phyloP scores from a whole-genome alignment of 2,329 filamentous ascomycete species.

The Dactylellina leptospora region DNA sequence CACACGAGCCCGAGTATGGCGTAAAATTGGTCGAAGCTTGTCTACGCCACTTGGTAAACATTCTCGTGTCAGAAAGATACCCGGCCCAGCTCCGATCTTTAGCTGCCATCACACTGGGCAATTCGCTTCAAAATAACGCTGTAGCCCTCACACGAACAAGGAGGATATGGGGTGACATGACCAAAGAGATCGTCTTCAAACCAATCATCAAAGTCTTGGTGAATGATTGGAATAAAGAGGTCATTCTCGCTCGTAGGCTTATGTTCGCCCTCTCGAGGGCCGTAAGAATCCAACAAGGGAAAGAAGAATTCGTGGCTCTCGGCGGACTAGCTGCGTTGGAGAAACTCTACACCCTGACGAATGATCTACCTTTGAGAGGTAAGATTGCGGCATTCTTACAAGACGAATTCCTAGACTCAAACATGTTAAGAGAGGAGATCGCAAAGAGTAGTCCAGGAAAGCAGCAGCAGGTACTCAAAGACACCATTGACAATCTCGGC shows the following conservation, averaged over 20 bases:
- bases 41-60: constrained; percentile 68
- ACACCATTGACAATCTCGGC: constrained; percentile 12
- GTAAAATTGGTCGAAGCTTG: constrained; percentile 69
- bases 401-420: constrained; percentile 73
- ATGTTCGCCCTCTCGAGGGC: constrained; percentile 66
- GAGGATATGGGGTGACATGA: constrained; percentile 55
- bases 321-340: constrained; percentile 68
- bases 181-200: constrained; percentile 61
- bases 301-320: constrained; percentile 67
- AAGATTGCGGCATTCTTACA: constrained; percentile 69
- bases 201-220: constrained; percentile 52
- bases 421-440: constrained; percentile 64
- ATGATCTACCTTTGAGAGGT: constrained; percentile 66
- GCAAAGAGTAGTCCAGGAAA: constrained; percentile 4
- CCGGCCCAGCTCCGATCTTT: constrained; percentile 59
- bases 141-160: constrained; percentile 63
- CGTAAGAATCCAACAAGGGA: constrained; percentile 66
- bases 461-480: constrained; percentile 24
- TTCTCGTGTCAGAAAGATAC: constrained; percentile 59
- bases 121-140: constrained; percentile 72
- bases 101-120: constrained; percentile 69
- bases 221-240: constrained; percentile 48
- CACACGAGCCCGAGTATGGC: constrained; percentile 76
- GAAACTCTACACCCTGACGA: constrained; percentile 65
- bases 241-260: constrained; percentile 53